Conservation (phyloP, 371 early-diverging fungal species). For the Lichtheimia hyalospora region DNA sequence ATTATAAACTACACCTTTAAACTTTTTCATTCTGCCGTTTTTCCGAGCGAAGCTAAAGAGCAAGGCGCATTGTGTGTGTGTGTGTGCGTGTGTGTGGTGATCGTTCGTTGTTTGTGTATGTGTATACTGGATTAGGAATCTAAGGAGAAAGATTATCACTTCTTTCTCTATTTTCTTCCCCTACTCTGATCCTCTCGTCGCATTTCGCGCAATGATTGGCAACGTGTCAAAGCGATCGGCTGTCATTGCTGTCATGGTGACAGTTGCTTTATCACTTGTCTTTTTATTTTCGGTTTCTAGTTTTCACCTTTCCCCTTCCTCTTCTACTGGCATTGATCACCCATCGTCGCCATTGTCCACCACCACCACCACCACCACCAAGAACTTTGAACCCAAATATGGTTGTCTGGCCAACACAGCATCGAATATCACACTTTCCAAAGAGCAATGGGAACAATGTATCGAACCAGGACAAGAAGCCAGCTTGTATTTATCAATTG, state of each 20-base stretch:
- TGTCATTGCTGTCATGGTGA: slow-evolving; percentile 13
- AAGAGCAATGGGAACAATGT: slow-evolving; percentile 31
- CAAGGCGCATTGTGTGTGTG: too few species aligned
- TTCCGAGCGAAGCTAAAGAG: too few species aligned
- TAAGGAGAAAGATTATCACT: neutral
- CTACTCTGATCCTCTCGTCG: neutral
- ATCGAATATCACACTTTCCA: slow-evolving; percentile 10
- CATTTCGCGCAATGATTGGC: slow-evolving; percentile 10
- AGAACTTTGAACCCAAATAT: neutral
- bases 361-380: too few species aligned
- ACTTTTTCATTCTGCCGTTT: too few species aligned
- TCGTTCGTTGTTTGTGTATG: too few species aligned
- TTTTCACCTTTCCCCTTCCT: slow-evolving; percentile 7
- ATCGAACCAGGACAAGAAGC: slow-evolving; percentile 26
- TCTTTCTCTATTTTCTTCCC: neutral
- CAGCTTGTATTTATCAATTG: slow-evolving; percentile 36
- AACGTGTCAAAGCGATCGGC: slow-evolving; percentile 20
- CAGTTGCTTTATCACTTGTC: slow-evolving; percentile 13
- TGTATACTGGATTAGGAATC: too few species aligned
- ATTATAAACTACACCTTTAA: too few species aligned
- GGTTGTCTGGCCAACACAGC: slow-evolving; percentile 21
- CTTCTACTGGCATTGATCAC: neutral
- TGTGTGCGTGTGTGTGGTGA: too few species aligned
- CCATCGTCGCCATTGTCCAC: neutral
- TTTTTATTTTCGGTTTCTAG: slow-evolving; percentile 17